A percentile compares a stretch with the other conserved stretches of the same genome.
Evolutionary conservation across 495 filamentous ascomycete genomes (phyloP).

Genomic region (Bombardia bombarda): DNA sequence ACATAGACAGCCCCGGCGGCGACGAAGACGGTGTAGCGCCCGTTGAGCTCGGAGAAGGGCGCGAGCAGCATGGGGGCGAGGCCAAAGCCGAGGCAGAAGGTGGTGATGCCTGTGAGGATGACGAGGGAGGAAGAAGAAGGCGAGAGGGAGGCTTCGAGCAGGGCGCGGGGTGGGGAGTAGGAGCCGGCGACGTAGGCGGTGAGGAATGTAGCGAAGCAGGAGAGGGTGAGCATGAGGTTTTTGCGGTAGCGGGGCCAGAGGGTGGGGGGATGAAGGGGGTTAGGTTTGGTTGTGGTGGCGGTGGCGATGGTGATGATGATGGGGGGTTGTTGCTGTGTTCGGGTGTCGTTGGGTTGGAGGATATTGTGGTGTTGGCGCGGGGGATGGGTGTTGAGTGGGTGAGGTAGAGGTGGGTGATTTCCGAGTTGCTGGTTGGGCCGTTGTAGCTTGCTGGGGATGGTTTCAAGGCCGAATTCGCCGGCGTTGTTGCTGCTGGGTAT

Average conservation of each 20-base stretch:
- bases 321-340: too few relatives aligned
- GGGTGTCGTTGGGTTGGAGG: slow-evolving; percentile 2
- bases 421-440: slow-evolving; percentile 2
- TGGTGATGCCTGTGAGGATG: slow-evolving; percentile 70
- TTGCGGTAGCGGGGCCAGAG: slow-evolving; percentile 66
- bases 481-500: too few relatives aligned
- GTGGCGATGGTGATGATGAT: not conserved
- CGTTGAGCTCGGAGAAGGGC: slow-evolving; percentile 83
- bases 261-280: slow-evolving; percentile 59
- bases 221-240: slow-evolving; percentile 61
- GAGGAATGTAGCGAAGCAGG: slow-evolving; percentile 65
- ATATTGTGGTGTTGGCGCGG: slow-evolving; percentile 38
- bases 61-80: slow-evolving; percentile 85
- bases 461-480: not conserved
- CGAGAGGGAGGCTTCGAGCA: slow-evolving; percentile 57
- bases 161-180: slow-evolving; percentile 57
- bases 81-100: slow-evolving; percentile 77
- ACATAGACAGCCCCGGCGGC: slow-evolving; percentile 58
- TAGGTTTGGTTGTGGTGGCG: slow-evolving; percentile 57
- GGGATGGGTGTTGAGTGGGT: slow-evolving; percentile 64
- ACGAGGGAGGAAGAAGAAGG: slow-evolving; percentile 54
- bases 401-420: slow-evolving; percentile 62
- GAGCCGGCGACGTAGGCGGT: slow-evolving; percentile 79
- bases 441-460: not conserved
- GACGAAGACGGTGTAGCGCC: slow-evolving; percentile 74